Evolutionary conservation across 1,284 basidiomycete genomes (phyloP), one percentile per base, ranked within the genome.

Genomic region (Austroboletus novae-zelandiae): DNA sequence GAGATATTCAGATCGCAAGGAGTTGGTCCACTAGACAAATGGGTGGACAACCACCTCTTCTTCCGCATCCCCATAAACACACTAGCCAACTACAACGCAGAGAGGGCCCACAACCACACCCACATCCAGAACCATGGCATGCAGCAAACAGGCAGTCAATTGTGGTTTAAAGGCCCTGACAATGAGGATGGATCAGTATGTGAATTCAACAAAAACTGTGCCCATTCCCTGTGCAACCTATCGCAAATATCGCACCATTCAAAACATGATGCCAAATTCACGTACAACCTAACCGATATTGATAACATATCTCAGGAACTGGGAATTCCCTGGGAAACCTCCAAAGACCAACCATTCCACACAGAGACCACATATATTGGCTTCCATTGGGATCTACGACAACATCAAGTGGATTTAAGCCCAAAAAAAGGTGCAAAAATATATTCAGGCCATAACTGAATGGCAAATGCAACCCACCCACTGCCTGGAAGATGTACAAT

Each of bases 261-360:
- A 3, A 5, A 20, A 1, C 47, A 57, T 4, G 43, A 57, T 9
- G 7, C 5, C 0, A 1, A 0, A 0, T 56, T 54, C 31, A 43
- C 47, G 2, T 57, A 54, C 31, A 13, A 2, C 20, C 8, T 54
- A 0, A 8, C 3, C 0, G 53, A 54, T 42, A 53, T 55, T 4
- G 43, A 57, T 13, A 10, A 2, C 0, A 13, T 55, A 15, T 23
- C 17, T 9, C 3, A 5, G 0, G 0, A 0, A 0, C 32, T 57
- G 0, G 53, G 48, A 5, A 50, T 54, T 6, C 53, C 48, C 0
- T 57, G 56, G 56, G 54, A 55, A 29, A 10, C 1, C 2, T 43
- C 43, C 4, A 60, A 60, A 18, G 55, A 56, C n/a, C 48, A 54
- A 5, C 48, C 48, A 0, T 59, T 59, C 8, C 20, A 23, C 20